phyloP scores from a whole-genome alignment of 176 grass and related monocot species.

The Eleusine coracana region DNA sequence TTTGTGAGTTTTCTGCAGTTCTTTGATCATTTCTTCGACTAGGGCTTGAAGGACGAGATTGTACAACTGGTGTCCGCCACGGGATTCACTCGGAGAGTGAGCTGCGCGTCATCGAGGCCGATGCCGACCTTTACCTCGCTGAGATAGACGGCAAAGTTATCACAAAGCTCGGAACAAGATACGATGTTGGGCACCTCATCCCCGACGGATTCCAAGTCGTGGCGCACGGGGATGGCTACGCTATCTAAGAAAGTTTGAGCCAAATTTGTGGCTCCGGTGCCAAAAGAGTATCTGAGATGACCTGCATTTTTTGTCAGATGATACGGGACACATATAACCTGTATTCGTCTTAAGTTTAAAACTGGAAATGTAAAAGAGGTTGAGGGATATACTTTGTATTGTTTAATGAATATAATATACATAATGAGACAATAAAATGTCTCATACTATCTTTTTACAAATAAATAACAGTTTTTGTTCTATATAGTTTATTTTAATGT shows the following conservation, averaged over 20 bases:
- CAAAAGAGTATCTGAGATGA: too few relatives aligned
- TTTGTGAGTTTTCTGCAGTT: constrained; percentile 38
- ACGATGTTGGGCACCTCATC: constrained; percentile 43
- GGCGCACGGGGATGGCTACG: constrained; percentile 56
- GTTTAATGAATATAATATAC: too few relatives aligned
- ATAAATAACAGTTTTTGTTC: too few relatives aligned
- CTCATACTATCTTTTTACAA: too few relatives aligned
- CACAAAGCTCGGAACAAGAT: constrained; percentile 58
- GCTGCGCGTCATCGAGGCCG: constrained; percentile 63
- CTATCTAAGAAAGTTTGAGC: constrained; percentile 55
- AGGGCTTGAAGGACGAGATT: constrained; percentile 67
- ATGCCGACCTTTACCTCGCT: constrained; percentile 69
- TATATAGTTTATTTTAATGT: too few relatives aligned
- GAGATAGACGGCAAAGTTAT: constrained; percentile 68
- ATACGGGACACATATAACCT: too few relatives aligned
- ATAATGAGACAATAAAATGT: too few relatives aligned
- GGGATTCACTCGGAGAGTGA: constrained; percentile 53
- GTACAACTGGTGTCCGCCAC: constrained; percentile 42
- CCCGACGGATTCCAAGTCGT: constrained; percentile 47
- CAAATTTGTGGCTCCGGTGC: not conserved
- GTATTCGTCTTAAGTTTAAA: too few relatives aligned
- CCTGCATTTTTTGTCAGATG: too few relatives aligned
- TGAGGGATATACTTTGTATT: too few relatives aligned
- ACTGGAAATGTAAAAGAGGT: too few relatives aligned
- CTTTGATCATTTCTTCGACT: constrained; percentile 82